Evolutionary conservation across 2,329 filamentous ascomycete genomes (phyloP), one percentile per base, ranked within the genome.

Genomic region (Diaporthe australafricana): DNA sequence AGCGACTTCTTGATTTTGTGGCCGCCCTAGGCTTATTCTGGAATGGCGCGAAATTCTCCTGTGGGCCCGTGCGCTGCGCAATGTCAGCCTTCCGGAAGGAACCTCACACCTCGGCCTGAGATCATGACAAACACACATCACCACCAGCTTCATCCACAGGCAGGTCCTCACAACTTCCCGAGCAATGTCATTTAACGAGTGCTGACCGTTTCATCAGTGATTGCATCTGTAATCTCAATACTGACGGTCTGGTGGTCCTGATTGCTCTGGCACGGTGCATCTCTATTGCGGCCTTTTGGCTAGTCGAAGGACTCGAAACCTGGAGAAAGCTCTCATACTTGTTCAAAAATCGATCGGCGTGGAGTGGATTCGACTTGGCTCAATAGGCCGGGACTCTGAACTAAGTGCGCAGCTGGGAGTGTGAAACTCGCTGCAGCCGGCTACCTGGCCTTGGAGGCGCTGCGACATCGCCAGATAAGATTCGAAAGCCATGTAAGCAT

Each of bases 351-450:
- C 45, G 30, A 50, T 50, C 32, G 60, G 66, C 56, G 63, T 65
- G 56, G 70, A 52, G 72, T 72, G 70, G 72, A 70, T 73, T 70
- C 65, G 35, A 57, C n/a, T 42, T 60, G 53, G 67, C 53, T 60
- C 32, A 25, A 47, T 60, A 32, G 45, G 45, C 67, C 53, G 45
- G 53, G 32, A 50, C 35, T 53, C 66, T 35, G 65, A 38, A 16
- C n/a, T 68, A 53, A 50, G 57, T 20, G 57, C 57, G 72, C 70
- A 70, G 70, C 48, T 47, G 62, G 45, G 56, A 72, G 69, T 48
- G 66, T 68, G 70, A 73, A 63, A 70, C 68, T 73, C 42, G 27
- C 56, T 71, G 50, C 70, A 73, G 57, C 66, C 65, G 16, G 40
- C 53, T 55, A 68, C 55, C 38, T 53, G 50, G 32, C 57, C 60